A percentile compares a stretch with the other conserved stretches of the same genome.
Conservation (phyloP, 2,329 filamentous ascomycete genomes). For the Hymenoscyphus fraxineus region DNA sequence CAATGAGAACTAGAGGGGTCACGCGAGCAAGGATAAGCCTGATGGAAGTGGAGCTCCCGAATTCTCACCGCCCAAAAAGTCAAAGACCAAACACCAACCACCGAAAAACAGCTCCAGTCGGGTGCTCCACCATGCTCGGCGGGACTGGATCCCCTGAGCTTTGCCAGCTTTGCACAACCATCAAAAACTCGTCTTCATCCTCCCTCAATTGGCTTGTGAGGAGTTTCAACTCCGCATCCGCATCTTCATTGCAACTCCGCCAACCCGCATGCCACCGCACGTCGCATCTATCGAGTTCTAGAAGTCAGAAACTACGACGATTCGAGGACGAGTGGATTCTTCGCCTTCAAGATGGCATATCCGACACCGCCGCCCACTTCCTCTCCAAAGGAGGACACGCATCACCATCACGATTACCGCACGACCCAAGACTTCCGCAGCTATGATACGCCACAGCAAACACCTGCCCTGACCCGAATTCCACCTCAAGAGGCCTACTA, state of each 20-base stretch:
- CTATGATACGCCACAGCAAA: constrained; percentile 7
- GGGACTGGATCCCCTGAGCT: background rate
- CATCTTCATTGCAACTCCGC: background rate
- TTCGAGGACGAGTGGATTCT: no score
- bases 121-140: background rate
- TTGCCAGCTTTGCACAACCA: background rate
- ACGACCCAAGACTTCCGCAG: constrained; percentile 6
- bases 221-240: background rate
- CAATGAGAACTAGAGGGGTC: background rate
- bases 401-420: constrained; percentile 11
- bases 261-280: background rate
- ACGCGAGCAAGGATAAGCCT: background rate
- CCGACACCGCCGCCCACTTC: constrained; percentile 14
- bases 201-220: background rate
- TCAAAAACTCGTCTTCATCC: background rate
- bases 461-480: constrained; percentile 5
- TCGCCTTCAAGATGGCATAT: constrained; percentile 11
- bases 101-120: constrained; percentile 5
- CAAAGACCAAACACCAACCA: constrained; percentile 4
- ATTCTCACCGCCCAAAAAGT: constrained; percentile 4
- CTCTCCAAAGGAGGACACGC: constrained; percentile 11
- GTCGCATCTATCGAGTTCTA: background rate
- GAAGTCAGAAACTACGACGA: background rate
- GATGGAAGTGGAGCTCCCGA: background rate
- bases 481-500: constrained; percentile 12